Evolutionary conservation across 768 basidiomycete genomes (phyloP), one percentile per base, ranked within the genome.

Genomic region (Tubosaeta brunneosetosa): DNA sequence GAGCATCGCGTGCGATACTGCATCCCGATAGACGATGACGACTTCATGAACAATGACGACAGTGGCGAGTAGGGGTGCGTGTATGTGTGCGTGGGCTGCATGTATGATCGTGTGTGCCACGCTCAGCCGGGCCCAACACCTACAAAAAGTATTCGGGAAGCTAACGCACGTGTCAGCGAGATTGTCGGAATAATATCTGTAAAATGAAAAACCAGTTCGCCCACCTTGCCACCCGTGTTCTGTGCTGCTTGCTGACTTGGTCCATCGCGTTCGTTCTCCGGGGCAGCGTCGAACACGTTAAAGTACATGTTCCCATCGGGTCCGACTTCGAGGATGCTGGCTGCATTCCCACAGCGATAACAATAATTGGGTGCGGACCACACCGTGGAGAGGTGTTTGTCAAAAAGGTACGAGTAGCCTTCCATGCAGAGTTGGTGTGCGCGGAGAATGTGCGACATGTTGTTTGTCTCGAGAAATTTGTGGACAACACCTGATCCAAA

Each of bases 341-440:
- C 97, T 50, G 88, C 88, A 71, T 99, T 99, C 34, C 97, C 97
- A 66, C 97, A 98, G 41, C 97, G 84, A 72, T 97, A 98, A 70
- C 95, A 97, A 66, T 98, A 98, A 66, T 99, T 99, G 36, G 95
- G 95, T 36, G 97, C 97, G 19, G 88, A 91, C 97, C 97, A 99
- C 7, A 99, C 97, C 1, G 97, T 99, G 25, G 91, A 93, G 50
- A 99, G 80, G 63, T 91, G 91, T 57, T 91, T 86, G 69, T 94
- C 93, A 60, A 97, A 98, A 29, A 98, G 78, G n/a, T 93, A 92
- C n/a, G 88, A 82, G 69, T 92, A 98, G 0, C 97, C 97, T 71
- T 99, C 97, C 97, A 99, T 98, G 71, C 97, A 98, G 9, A 99
- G 81, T 66, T 99, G 97, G 68, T 99, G 97, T 22, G 97, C 97